phyloP scores from a whole-genome alignment of 306 rosid species.

The Abrus precatorius region DNA sequence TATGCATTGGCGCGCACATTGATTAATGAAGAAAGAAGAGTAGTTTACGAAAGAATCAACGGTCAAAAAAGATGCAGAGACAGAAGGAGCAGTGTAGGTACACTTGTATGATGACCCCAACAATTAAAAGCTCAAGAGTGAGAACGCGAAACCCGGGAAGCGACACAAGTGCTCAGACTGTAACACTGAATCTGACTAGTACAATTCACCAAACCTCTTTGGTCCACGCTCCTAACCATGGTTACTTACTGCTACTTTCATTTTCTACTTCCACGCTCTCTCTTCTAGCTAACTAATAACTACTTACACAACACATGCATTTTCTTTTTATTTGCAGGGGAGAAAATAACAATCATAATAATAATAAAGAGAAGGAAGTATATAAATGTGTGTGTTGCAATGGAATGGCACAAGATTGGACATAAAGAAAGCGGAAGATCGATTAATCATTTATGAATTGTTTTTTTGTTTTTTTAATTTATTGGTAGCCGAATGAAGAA shows the following conservation, averaged over 20 bases:
- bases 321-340: too few relatives aligned
- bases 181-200: constrained; percentile 47
- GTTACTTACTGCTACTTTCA: constrained; percentile 25
- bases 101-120: constrained; percentile 20
- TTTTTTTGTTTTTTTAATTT: constrained; percentile 50
- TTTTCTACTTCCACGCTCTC: not conserved
- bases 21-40: not conserved
- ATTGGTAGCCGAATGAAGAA: not conserved
- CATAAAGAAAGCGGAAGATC: constrained; percentile 14
- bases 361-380: not conserved
- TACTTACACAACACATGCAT: not conserved
- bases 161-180: constrained; percentile 69
- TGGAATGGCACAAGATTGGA: not conserved
- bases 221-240: constrained; percentile 50
- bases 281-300: too few relatives aligned
- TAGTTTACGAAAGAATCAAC: not conserved
- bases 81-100: not conserved
- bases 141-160: constrained; percentile 56
- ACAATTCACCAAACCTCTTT: constrained; percentile 48
- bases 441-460: not conserved
- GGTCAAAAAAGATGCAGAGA: not conserved
- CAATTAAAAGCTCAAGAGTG: constrained; percentile 2
- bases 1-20: not conserved
- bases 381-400: not conserved
- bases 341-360: too few relatives aligned